Evolutionary conservation across 106 monocot genomes (phyloP).

Genomic region (Platanthera guangdongensis): DNA sequence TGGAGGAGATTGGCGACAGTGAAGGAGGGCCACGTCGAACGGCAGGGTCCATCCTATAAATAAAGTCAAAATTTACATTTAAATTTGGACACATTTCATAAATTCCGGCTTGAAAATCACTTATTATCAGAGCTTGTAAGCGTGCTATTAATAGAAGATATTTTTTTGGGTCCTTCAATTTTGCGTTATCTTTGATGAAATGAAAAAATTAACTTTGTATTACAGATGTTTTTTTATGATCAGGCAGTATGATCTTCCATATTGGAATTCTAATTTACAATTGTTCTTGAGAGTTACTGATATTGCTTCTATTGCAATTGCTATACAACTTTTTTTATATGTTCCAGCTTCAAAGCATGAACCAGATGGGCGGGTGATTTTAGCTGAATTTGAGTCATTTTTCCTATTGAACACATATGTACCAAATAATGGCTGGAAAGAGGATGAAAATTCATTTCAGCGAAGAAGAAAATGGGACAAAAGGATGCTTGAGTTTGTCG

Average conservation of each 20-base stretch:
- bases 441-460: constrained; percentile 87
- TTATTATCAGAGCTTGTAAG: too few relatives aligned
- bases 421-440: constrained; percentile 98
- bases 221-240: not conserved
- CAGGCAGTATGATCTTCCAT: not conserved
- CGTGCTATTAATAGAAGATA: not conserved
- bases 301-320: not conserved
- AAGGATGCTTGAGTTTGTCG: constrained; percentile 89
- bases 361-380: constrained; percentile 89
- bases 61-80: too few relatives aligned
- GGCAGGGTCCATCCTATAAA: too few relatives aligned
- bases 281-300: not conserved
- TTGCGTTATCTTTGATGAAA: not conserved
- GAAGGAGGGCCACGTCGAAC: too few relatives aligned
- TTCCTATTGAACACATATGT: constrained; percentile 75
- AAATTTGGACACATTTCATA: too few relatives aligned
- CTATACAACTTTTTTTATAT: constrained; percentile 10
- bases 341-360: constrained; percentile 85
- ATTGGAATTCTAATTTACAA: not conserved
- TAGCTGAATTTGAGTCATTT: constrained; percentile 92
- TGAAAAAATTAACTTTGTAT: not conserved
- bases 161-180: not conserved
- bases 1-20: too few relatives aligned
- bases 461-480: constrained; percentile 98
- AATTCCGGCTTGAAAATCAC: too few relatives aligned